Base-by-base conservation (phyloP, 1,284 basidiomycete species). In the Trametes sp. region DNA sequence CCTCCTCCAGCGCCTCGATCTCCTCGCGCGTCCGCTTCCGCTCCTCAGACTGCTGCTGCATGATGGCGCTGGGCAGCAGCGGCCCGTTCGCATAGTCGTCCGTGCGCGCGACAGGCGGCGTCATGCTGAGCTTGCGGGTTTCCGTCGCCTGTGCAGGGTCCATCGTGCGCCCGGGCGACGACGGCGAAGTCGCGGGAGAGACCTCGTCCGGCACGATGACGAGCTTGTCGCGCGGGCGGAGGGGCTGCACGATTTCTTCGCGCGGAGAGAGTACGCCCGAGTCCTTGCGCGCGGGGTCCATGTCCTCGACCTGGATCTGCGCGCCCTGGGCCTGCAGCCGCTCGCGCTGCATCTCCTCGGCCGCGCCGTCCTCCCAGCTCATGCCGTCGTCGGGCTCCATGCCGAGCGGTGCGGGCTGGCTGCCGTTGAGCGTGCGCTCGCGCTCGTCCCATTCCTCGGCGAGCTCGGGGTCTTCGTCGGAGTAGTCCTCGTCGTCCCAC, bases 301-400 rank as follows among this genome's bases (percentile, higher is more conserved):
- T 63, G 54, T 69, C 64, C 42, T 69, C 81, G 66, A 82, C 80
- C 71, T 80, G 81, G 57, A 79, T 73, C 45, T 77, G 78, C 46
- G 73, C 72, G 13, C 62, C 38, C 56, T 66, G 69, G 76, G 73
- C 58, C 63, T 61, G 68, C 28, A 55, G 56, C 10, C 63, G 65
- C 50, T 69, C 67, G 55, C 59, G 73, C 60, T 82, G 84, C 69
- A 82, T 80, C 55, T 80, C 80, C 66, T 82, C 82, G 2, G 81
- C 83, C n/a, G 81, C 83, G 29, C 80, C 75, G 59, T 89, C 87
- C 61, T 92, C 90, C 91, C 91, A 93, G 51, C 82, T 82, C 87
- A 93, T 91, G 3, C 84, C 86, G 62, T 91, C 89, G 64, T 92
- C 90, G 0, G 84, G 84, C 60, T 91, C 89, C 81, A 86, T 85